A percentile compares a stretch with the other conserved stretches of the same genome.
These are phyloP conservation scores for Phaeolepiota aurea DNA, from an alignment of 768 basidiomycete species.

Conservation along the genomic window DNA sequence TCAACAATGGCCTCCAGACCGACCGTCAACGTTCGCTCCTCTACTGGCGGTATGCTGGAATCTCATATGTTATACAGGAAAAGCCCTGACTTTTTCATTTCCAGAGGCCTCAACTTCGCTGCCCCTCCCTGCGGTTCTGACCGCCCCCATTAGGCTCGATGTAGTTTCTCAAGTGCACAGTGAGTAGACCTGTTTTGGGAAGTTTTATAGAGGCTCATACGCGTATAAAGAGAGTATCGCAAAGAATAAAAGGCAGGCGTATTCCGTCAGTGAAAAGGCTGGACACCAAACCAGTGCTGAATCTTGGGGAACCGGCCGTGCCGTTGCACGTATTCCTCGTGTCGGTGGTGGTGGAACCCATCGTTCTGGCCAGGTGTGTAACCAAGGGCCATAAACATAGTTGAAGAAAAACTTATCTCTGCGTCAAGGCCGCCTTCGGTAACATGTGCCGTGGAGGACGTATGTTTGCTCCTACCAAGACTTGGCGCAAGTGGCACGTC, in stretches of 20 bases:
- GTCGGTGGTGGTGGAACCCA: slow-evolving; percentile 98
- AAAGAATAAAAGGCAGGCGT: slow-evolving; percentile 97
- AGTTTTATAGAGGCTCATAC: too few relatives aligned
- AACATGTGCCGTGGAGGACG: slow-evolving; percentile 99
- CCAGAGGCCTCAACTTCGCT: slow-evolving; percentile 82
- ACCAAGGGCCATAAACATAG: background rate
- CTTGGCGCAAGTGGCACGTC: slow-evolving; percentile 99
- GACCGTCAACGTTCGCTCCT: slow-evolving; percentile 77
- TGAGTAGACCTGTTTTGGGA: too few relatives aligned
- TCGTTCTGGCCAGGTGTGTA: slow-evolving; percentile 86
- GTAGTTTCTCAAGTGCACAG: slow-evolving; percentile 99
- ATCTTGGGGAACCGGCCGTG: slow-evolving; percentile 99
- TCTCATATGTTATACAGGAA: background rate
- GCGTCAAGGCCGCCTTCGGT: slow-evolving; percentile 80
- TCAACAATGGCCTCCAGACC: slow-evolving; percentile 85
- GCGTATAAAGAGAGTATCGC: slow-evolving; percentile 97
- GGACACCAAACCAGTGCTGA: slow-evolving; percentile 99
- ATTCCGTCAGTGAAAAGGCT: slow-evolving; percentile 94
- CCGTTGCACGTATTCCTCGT: slow-evolving; percentile 99
- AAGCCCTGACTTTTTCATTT: slow-evolving; percentile 3
- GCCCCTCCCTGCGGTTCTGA: slow-evolving; percentile 91
- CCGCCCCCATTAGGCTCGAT: slow-evolving; percentile 97
- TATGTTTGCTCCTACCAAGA: slow-evolving; percentile 99
- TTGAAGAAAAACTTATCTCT: background rate
- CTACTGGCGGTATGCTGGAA: slow-evolving; percentile 54